Conservation (phyloP, 306 rosid genomes). For the Lithocarpus polystachyus region DNA sequence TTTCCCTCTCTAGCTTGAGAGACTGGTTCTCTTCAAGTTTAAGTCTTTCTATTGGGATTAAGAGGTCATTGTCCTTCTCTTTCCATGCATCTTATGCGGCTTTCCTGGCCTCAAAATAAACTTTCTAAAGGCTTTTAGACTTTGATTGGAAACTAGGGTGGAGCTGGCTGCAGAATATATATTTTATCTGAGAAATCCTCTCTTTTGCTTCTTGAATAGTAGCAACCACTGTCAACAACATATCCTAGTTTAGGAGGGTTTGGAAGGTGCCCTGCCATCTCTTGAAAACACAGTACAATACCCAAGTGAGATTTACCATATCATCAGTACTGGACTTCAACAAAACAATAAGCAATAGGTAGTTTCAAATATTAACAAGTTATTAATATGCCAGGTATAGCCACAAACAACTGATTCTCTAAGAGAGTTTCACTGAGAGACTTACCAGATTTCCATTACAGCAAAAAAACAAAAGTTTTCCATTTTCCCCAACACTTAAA, state of each 20-base stretch:
- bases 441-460: neutral
- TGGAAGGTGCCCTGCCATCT: slow-evolving; percentile 36
- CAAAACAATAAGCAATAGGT: neutral
- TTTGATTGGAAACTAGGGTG: slow-evolving; percentile 55
- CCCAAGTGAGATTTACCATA: neutral
- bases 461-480: neutral
- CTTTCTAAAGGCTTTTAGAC: slow-evolving; percentile 28
- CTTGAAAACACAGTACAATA: neutral
- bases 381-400: neutral
- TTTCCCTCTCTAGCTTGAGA: slow-evolving; percentile 39
- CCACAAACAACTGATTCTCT: neutral
- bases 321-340: neutral
- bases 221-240: slow-evolving; percentile 47
- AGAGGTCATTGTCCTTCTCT: no score
- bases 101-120: neutral
- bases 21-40: slow-evolving; percentile 33
- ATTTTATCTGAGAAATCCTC: slow-evolving; percentile 66
- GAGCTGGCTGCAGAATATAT: slow-evolving; percentile 62
- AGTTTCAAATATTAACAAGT: neutral
- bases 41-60: no score
- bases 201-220: slow-evolving; percentile 85
- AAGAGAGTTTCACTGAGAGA: neutral
- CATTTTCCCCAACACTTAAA: neutral
- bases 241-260: slow-evolving; percentile 25
- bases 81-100: no score